phyloP scores from a whole-genome alignment of 2,329 filamentous ascomycete species.

The Aschersonia sp. region DNA sequence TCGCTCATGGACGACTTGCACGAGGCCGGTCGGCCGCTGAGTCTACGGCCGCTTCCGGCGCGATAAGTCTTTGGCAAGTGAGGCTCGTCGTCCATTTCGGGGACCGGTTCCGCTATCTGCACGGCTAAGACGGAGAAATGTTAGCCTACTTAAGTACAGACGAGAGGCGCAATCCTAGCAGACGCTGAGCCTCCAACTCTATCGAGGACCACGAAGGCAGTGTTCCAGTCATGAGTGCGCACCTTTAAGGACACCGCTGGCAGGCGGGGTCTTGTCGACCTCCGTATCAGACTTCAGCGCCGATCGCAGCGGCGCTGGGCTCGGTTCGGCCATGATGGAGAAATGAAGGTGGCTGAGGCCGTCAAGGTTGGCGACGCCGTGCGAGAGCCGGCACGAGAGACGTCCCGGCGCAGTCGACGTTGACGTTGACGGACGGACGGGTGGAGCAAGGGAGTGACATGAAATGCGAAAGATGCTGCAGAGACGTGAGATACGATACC shows the following conservation, averaged over 20 bases:
- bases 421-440: too few species aligned
- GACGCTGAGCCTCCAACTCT: background rate
- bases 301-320: constrained; percentile 21
- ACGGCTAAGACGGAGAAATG: constrained; percentile 25
- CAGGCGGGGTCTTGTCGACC: constrained; percentile 18
- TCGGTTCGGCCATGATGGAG: constrained; percentile 12
- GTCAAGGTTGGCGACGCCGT: too few species aligned
- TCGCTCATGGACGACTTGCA: constrained; percentile 30
- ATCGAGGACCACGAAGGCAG: too few species aligned
- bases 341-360: too few species aligned
- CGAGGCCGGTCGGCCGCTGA: constrained; percentile 21
- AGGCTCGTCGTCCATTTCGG: constrained; percentile 19
- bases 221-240: constrained; percentile 1
- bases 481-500: too few species aligned
- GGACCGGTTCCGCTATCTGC: constrained; percentile 39
- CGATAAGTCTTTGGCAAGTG: constrained; percentile 16
- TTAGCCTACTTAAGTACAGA: constrained; percentile 6
- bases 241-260: constrained; percentile 28
- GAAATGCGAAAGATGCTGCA: background rate
- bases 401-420: too few species aligned
- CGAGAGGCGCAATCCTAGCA: background rate
- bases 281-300: constrained; percentile 30
- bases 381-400: too few species aligned
- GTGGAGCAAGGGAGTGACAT: background rate
- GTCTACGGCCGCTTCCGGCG: constrained; percentile 16